phyloP scores from a whole-genome alignment of 495 filamentous ascomycete genomes.

The Neurospora terricola region DNA sequence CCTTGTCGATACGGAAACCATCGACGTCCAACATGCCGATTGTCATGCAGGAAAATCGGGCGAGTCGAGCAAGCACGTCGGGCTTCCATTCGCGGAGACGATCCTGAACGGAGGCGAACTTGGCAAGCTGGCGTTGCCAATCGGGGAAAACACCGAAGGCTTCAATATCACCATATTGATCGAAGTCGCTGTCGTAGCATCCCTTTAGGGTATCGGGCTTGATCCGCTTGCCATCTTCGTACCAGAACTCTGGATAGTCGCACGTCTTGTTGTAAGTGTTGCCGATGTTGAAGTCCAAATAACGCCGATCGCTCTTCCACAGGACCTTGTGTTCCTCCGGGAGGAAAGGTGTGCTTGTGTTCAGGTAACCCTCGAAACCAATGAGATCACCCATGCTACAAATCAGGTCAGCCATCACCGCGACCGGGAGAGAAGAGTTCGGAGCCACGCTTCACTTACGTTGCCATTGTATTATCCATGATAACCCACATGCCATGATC shows the following conservation, averaged over 20 bases:
- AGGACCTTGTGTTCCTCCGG: constrained; percentile 44
- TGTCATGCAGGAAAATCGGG: constrained; percentile 56
- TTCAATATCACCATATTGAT: constrained; percentile 59
- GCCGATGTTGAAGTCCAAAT: constrained; percentile 53
- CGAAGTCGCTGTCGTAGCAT: constrained; percentile 63
- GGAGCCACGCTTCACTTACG: constrained; percentile 19
- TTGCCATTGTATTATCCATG: constrained; percentile 62
- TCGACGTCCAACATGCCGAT: constrained; percentile 58
- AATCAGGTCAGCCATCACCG: constrained; percentile 3
- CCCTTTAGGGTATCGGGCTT: constrained; percentile 41
- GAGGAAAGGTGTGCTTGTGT: constrained; percentile 53
- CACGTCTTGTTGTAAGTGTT: constrained; percentile 52
- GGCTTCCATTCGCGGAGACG: constrained; percentile 63
- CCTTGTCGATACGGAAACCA: constrained; percentile 62
- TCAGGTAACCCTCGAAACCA: constrained; percentile 57
- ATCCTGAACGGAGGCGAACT: constrained; percentile 68
- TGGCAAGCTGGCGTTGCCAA: constrained; percentile 56
- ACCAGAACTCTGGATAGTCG: constrained; percentile 57
- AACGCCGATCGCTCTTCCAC: constrained; percentile 50
- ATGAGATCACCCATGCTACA: constrained; percentile 54
- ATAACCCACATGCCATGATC: constrained; percentile 60
- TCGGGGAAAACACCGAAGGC: constrained; percentile 60
- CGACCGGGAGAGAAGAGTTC: neutral
- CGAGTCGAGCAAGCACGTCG: constrained; percentile 47
- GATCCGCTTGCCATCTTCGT: constrained; percentile 48